phyloP scores from a whole-genome alignment of 768 basidiomycete species.

The Leccinum arenicola region DNA sequence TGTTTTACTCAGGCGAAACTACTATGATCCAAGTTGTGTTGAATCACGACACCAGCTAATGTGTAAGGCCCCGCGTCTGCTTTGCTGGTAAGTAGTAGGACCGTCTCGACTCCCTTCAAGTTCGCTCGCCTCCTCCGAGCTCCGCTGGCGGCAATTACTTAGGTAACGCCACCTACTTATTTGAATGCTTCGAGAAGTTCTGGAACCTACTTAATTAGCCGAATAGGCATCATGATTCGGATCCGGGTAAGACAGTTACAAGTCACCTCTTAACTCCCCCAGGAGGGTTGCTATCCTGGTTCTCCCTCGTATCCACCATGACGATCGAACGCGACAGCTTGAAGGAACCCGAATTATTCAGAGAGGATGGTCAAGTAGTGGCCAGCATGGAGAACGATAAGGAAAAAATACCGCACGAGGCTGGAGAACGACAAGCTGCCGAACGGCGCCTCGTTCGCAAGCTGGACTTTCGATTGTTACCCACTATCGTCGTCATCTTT shows the following conservation, averaged over 20 bases:
- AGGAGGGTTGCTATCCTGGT: neutral
- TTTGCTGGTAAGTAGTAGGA: too few relatives aligned
- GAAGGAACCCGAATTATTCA: conserved; percentile 12
- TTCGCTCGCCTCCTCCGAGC: too few relatives aligned
- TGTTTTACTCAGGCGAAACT: too few relatives aligned
- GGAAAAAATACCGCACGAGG: neutral
- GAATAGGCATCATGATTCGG: neutral
- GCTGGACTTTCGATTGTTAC: conserved; percentile 55
- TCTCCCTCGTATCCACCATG: conserved; percentile 9
- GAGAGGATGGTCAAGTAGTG: neutral
- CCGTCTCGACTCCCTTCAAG: too few relatives aligned
- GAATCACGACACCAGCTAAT: too few relatives aligned
- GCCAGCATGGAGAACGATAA: neutral
- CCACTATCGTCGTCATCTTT: conserved; percentile 57
- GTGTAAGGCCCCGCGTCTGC: too few relatives aligned
- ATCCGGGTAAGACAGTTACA: neutral
- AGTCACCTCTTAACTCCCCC: neutral
- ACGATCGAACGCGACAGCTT: conserved; percentile 7
- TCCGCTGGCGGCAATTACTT: too few relatives aligned
- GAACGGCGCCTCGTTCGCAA: conserved; percentile 45
- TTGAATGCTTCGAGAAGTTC: neutral
- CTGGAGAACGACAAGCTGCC: conserved; percentile 11
- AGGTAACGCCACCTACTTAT: neutral
- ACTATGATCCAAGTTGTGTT: too few relatives aligned
- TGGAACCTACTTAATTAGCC: neutral